Base-by-base conservation (phyloP, 164 flowering plant species). In the Malania oleifera region DNA sequence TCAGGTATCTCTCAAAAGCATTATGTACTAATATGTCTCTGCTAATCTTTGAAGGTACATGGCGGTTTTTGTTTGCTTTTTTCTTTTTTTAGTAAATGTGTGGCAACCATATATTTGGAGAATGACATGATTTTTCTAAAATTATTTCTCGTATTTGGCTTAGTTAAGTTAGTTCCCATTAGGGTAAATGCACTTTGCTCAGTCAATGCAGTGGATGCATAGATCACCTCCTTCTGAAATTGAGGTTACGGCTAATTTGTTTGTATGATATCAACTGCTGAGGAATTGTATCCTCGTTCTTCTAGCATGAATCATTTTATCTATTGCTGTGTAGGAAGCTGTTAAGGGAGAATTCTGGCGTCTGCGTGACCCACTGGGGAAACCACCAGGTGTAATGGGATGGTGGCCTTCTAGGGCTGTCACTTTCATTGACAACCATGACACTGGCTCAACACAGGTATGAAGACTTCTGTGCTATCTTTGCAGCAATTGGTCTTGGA, bases 401-500 rank as follows among this genome's bases (percentile, higher is more conserved):
- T 89, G 89, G 98, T 91, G 98, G 96, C 83, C 98, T 64, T 91
- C 96, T 55, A 86, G 96, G 74, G 79, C 96, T 54, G 92, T 82
- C 46, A 89, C 98, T 15, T 86, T 89, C 66, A 45, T 91, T 62
- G 98, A 91, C 65, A 91, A 91, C 69, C 98, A 91, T 72, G 98
- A 91, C 45, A 91, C 98, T 5, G 98, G 98, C 51, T 91, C 98
- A 51, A 86, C 96, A 40, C 96, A 91, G 95, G 98, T 88, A 68
- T 6, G 29, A 2, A 19, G 41, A 7, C 12, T 38, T 48, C 54
- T 48, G 15, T 12, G 17, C 46, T 20, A 20, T 29, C 8, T 6
- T 37, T 5, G n/a, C n/a, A 57, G 11, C 12, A 11, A 28, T 38
- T 24, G n/a, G 28, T 14, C 52, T 39, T 5, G 19, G n/a, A 51